A percentile compares a stretch with the other conserved stretches of the same genome.
These are phyloP conservation scores for Wickerhamiella occidentalis DNA, from an alignment of 805 yeast species.

Conservation along the genomic window DNA sequence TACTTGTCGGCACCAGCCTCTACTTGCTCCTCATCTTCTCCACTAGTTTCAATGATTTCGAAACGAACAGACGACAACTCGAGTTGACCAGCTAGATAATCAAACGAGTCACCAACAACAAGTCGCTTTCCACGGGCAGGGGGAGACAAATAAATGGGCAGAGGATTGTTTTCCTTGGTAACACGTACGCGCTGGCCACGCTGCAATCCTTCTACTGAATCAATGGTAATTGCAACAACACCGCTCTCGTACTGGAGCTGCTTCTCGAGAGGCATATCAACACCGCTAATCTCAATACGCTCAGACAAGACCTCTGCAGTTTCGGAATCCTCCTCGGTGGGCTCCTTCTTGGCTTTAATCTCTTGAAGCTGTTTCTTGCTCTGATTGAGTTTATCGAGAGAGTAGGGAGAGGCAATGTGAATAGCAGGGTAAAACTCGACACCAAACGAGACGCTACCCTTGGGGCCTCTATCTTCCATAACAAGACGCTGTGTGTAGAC, in stretches of 20 bases:
- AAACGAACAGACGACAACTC: constrained; percentile 17
- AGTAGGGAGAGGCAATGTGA: constrained; percentile 69
- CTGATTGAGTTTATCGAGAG: constrained; percentile 32
- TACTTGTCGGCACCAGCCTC: constrained; percentile 8
- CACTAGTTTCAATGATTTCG: constrained; percentile 19
- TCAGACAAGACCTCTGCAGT: constrained; percentile 20
- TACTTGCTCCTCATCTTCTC: constrained; percentile 13
- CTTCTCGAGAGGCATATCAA: constrained; percentile 32
- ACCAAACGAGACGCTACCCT: constrained; percentile 64
- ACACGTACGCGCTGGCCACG: constrained; percentile 55
- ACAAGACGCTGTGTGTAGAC: constrained; percentile 51
- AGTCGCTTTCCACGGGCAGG: constrained; percentile 35
- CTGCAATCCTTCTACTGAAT: constrained; percentile 16
- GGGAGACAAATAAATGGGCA: constrained; percentile 48
- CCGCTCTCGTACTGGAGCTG: constrained; percentile 56
- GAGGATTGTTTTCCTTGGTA: constrained; percentile 64
- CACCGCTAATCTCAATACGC: constrained; percentile 24
- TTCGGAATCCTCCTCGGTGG: constrained; percentile 27
- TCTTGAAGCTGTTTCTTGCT: constrained; percentile 34
- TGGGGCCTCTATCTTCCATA: constrained; percentile 62
- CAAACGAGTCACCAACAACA: constrained; percentile 21
- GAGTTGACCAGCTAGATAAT: constrained; percentile 23
- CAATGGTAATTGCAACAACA: constrained; percentile 54
- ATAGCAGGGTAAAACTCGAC: constrained; percentile 74
- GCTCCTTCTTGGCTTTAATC: constrained; percentile 20